Evolutionary conservation across 2,329 filamentous ascomycete species (phyloP), one percentile per base, ranked within the genome.

Genomic region (Venturia carpophila): DNA sequence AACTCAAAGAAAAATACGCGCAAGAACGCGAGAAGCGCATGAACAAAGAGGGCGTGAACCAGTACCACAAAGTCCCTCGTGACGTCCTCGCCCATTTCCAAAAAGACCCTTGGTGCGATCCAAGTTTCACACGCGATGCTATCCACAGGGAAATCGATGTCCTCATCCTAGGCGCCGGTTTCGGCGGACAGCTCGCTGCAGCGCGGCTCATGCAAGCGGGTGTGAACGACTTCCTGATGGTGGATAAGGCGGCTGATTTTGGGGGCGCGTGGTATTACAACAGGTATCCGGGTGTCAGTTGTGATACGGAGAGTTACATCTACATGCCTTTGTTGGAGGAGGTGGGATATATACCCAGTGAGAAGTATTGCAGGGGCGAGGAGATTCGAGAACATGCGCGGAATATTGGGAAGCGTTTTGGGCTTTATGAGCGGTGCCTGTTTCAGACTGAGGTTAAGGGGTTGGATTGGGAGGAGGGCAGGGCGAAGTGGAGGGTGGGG

Each of bases 311-410:
- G 71, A 77, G 77, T 60, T 85, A 82, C 68, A 75, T 79, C 19
- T 87, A 86, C 69, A 73, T 86, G 74, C 83, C 83, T 1, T 71
- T 84, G 7, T 76, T 86, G 4, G 83, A 86, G 66, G 82, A 86
- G 71, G 83, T 77, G 3, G 79, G 78, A 0, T 86, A 84, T 69
- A 79, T 86, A 71, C 85, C 85, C 0, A 80, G 75, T 17, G 75
- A 82, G 56, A 77, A 77, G 49, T 83, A 82, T 68, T 73, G 78
- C 0, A 72, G 72, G 11, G 80, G 78, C 0, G 68, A 71, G 3
- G 81, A 83, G 68, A 66, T 85, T 27, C 76, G 79, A 0, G 71
- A 75, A 39, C 78, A 85, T 69, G 75, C 78, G 2, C 71, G 80
- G 9, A 71, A 72, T 1, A 76, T 84, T n/a, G 79, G 77, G 6